These are phyloP conservation scores for Gregarina niphandrodes DNA, from an alignment of 169 alveolate species.

Conservation along the genomic window DNA sequence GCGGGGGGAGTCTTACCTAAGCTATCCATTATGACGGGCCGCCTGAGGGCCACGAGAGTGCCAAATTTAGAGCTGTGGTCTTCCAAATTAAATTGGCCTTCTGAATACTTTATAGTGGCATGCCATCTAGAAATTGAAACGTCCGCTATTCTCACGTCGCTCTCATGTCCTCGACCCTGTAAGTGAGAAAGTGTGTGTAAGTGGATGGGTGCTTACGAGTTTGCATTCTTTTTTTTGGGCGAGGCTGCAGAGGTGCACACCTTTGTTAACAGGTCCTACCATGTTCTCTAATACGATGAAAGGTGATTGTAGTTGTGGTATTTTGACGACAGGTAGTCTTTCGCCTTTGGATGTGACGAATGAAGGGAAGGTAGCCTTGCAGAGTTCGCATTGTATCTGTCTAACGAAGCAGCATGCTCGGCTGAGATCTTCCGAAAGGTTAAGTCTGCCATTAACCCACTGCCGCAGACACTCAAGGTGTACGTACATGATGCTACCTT, in stretches of 20 bases:
- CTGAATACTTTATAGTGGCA: constrained; percentile 50
- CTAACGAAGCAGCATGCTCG: constrained; percentile 46
- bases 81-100: constrained; percentile 48
- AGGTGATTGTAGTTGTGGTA: constrained; percentile 54
- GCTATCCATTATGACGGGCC: constrained; percentile 31
- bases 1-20: constrained; percentile 7
- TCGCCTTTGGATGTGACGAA: constrained; percentile 31
- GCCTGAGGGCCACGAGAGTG: constrained; percentile 65
- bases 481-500: constrained; percentile 71
- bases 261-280: constrained; percentile 13
- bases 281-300: constrained; percentile 59
- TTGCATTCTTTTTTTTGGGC: constrained; percentile 13
- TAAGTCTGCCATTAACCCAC: constrained; percentile 70
- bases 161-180: constrained; percentile 88
- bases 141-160: constrained; percentile 88
- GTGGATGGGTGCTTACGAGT: constrained; percentile 6
- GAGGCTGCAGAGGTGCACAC: constrained; percentile 22
- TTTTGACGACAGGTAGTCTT: constrained; percentile 21
- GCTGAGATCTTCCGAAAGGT: constrained; percentile 25
- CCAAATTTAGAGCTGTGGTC: constrained; percentile 94
- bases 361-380: constrained; percentile 63
- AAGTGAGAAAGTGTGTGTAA: constrained; percentile 10
- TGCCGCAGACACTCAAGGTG: constrained; percentile 73
- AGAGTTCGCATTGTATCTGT: constrained; percentile 66
- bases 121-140: constrained; percentile 87